Evolutionary conservation across 805 yeast species (phyloP), one percentile per base, ranked within the genome.

Genomic region (Ogataea neopini): DNA sequence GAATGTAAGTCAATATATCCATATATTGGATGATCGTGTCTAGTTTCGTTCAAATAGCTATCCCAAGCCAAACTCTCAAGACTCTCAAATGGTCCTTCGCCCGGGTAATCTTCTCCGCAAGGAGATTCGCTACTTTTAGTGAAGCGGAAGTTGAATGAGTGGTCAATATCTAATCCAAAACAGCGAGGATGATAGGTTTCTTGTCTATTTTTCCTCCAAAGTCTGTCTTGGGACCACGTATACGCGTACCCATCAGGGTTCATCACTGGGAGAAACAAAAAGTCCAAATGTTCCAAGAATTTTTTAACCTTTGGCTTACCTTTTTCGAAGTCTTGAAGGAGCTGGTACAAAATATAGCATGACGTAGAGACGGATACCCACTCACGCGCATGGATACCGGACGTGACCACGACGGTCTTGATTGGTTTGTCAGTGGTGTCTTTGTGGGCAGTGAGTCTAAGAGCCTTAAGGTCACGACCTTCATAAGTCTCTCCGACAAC

Each of bases 171-270:
- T 32, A 89, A 79, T 8, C 97, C 97, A 40, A 75, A 71, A 64
- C 97, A 90, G 36, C 75, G 66, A 7, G 86, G 80, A 41, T 76
- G 63, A 42, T 73, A 77, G 0, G 94, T 84, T 44, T 80, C 79
- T 66, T 90, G 97, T 51, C 96, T 75, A 66, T 88, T 90, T 60
- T 90, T 90, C 39, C 94, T 72, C 97, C 97, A 90, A 49, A 90
- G 69, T 47, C 97, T 71, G 62, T 90, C 96, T 22, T 69, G 60
- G 2, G 72, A 74, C 96, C 97, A 90, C 2, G 95, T 74, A 63
- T 86, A 85, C 11, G 74, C 87, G 63, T 90, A 90, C 0, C 97
- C 97, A 67, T 90, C 97, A 1, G 96, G 96, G 60, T 90, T 90
- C 65, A 83, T 77, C 10, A 88, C 87, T 0, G 97, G 97, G 25